Conservation (phyloP, 805 yeast species). For the Pichia scutulata region DNA sequence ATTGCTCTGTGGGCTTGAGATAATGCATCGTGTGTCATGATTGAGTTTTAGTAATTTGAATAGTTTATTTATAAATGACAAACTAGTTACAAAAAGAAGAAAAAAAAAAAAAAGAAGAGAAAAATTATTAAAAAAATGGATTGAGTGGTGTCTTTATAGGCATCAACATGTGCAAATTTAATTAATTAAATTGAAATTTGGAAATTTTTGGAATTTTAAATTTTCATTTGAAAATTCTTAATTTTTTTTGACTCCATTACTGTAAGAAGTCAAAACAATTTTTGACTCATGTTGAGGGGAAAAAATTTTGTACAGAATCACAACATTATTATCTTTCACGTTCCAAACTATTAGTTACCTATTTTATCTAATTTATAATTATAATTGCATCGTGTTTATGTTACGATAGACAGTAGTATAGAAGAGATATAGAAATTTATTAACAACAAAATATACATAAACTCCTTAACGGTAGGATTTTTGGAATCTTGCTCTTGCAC, state of each 20-base stretch:
- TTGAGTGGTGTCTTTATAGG: background rate
- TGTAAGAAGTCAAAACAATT: background rate
- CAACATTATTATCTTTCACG: no score
- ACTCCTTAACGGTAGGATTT: conserved; percentile 94
- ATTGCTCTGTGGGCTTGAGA: conserved; percentile 58
- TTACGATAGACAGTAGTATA: background rate
- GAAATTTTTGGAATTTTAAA: no score
- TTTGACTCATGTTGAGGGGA: no score
- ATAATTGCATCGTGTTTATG: background rate
- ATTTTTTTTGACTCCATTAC: background rate
- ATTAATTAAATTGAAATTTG: no score
- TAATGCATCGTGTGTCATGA: conserved; percentile 45
- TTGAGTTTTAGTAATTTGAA: background rate
- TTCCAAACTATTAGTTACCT: no score
- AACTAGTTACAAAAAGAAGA: background rate
- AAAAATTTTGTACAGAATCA: no score
- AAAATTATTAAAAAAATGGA: background rate
- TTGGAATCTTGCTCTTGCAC: conserved; percentile 99
- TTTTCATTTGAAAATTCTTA: no score
- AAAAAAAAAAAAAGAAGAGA: background rate
- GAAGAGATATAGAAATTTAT: background rate
- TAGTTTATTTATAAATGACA: background rate
- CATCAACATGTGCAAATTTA: background rate
- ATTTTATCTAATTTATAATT: no score
- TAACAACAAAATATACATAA: background rate